Base-by-base conservation (phyloP, 129 eudicot species). In the Sambucus nigra region DNA sequence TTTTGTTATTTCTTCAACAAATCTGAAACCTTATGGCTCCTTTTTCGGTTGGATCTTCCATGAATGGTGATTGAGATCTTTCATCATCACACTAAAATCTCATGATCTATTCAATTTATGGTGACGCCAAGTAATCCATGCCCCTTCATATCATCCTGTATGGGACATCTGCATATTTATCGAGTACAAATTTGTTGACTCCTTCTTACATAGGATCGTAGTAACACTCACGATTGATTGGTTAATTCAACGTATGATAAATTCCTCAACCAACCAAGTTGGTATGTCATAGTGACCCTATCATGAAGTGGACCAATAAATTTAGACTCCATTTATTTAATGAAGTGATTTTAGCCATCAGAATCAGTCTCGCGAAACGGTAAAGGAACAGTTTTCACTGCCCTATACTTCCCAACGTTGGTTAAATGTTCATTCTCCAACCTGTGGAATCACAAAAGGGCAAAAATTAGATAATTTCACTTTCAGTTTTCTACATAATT, bases 351-450 rank as follows among this genome's bases (percentile, higher is more conserved):
- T 81, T 64, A 82, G 32, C 93, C 79, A 69, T 89, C 94, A 38
- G 94, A 84, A 58, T 88, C 86, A 0, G 69, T 54, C 59, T 85
- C 97, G 5, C 81, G 80, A 71, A 86, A 92, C 25, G 99, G 99
- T 63, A 92, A 67, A 27, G 99, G 99, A 62, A 82, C 91, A 2
- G 76, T 49, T 70, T 82, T 86, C 65, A 86, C 96, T 16, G 99
- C 99, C 73, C 99, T 77, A 57, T 62, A 92, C 70, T 86, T 80
- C 5, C 99, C 99, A 25, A 77, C 88, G 61, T 92, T 92, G 79
- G 86, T 82, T 55, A 86, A 64, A 61, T 92, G 99, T 61, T 92
- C 99, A 75, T 92, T 79, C 78, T 92, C 99, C 78, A 92, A 58
- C 40, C 99, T 91, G 58, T 68, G 0, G 48, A 42, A 42, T 42